Base-by-base conservation (phyloP, 495 filamentous ascomycete species). In the Neurospora discreta region DNA sequence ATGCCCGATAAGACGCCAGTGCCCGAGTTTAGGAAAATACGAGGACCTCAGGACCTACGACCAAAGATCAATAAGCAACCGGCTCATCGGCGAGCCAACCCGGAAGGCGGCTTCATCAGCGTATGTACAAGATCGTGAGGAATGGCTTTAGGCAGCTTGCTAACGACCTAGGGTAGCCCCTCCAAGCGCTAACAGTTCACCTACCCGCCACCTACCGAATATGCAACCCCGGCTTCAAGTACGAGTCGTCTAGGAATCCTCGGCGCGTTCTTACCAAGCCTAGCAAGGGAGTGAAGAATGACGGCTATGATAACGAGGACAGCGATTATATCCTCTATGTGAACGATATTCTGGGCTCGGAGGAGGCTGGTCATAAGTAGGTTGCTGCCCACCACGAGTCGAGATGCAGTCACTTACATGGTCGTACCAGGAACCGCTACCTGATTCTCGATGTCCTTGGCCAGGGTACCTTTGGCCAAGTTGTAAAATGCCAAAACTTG, bases 291-390 rank as follows among this genome's bases (percentile, higher is more conserved):
- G 89, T 92, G 36, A 99, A 99, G 86, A 99, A 99, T 79, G 96
- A 99, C 84, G 96, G 96, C 2, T 99, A 92, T 77, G 96, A 99
- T 78, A 99, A 99, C 76, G 96, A 99, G 79, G 96, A 98, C 73
- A 98, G 95, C 80, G 96, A 99, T 79, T 99, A 99, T 79, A 98
- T 99, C 73, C 87, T 99, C 73, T 99, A 98, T 76, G 96, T 99
- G 73, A 99, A 99, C 80, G 96, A 99, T 77, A 99, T 98, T 73
- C 84, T 99, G 38, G 96, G 96, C 26, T 98, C 95, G 36, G 96
- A 99, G 81, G 96, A 99, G 79, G 93, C 94, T 70, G 93, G 94
- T 39, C 94, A 98, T 84, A 98, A 98, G 93, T 95, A 84, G 76
- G 91, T 83, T 44, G n/a, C 69, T 65, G 52, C 52, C 30, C 30